Percentiles rank a stretch among this genome's conserved stretches.
Evolutionary conservation across 2,329 filamentous ascomycete species (phyloP).

Genomic region (Thielaviopsis euricoi): DNA sequence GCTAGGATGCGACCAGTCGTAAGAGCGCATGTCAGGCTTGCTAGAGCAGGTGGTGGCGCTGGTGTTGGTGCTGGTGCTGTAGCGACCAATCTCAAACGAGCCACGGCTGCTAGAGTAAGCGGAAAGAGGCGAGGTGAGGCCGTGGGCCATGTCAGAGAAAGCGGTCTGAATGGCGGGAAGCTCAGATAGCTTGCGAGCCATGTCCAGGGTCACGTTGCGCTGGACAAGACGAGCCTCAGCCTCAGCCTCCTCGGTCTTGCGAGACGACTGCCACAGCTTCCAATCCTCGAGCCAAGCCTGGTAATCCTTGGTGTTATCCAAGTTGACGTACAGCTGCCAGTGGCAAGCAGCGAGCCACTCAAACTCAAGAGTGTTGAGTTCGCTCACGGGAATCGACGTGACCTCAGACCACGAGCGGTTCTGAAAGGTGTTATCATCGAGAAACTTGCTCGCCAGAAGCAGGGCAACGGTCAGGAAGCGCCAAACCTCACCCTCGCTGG

Average conservation of each 20-base stretch:
- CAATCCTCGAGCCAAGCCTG: conserved; percentile 46
- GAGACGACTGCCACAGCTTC: conserved; percentile 38
- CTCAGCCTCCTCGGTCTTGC: conserved; percentile 25
- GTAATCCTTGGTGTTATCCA: conserved; percentile 57
- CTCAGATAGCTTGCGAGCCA: conserved; percentile 33
- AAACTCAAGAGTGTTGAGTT: conserved; percentile 72
- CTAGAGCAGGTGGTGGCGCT: neutral
- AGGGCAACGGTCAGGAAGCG: conserved; percentile 73
- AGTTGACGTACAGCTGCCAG: conserved; percentile 77
- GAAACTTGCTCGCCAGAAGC: conserved; percentile 82
- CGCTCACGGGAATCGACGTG: conserved; percentile 68
- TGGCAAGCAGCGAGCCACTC: conserved; percentile 74
- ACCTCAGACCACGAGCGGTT: conserved; percentile 95
- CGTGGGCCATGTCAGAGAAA: conserved; percentile 12
- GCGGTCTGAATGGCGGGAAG: conserved; percentile 30
- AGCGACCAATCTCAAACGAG: conserved; percentile 20
- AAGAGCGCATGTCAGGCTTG: conserved; percentile 7
- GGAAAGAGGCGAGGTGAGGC: conserved; percentile 15
- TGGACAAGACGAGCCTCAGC: conserved; percentile 15
- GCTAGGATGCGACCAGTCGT: conserved; percentile 12
- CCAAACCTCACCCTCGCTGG: conserved; percentile 60
- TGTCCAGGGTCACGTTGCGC: conserved; percentile 20
- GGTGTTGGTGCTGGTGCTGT: conserved; percentile 17
- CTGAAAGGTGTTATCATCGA: conserved; percentile 95
- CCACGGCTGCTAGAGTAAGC: conserved; percentile 19